Evolutionary conservation across 192 early-diverging fungal species (phyloP).

Genomic region (Cladochytrium replicatum): DNA sequence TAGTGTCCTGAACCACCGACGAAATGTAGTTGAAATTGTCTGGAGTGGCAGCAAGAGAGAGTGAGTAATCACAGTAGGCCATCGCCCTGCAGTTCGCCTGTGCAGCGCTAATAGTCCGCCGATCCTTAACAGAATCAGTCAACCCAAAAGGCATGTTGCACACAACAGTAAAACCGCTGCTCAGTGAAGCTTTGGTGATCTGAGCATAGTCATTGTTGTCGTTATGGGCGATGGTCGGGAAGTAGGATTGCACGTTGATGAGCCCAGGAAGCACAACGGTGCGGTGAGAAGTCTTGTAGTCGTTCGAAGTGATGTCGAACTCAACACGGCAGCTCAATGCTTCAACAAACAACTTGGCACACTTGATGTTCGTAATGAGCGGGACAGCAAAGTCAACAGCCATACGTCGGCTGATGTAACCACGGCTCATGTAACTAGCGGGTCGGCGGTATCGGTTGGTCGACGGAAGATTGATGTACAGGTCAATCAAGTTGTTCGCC

Average conservation of each 20-base stretch:
- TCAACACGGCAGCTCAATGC: slow-evolving; percentile 67
- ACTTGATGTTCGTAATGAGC: slow-evolving; percentile 98
- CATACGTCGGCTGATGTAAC: slow-evolving; percentile 92
- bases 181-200: slow-evolving; percentile 63
- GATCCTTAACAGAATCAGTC: slow-evolving; percentile 43
- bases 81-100: slow-evolving; percentile 31
- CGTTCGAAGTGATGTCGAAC: slow-evolving; percentile 72
- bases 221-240: slow-evolving; percentile 39
- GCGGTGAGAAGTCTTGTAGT: slow-evolving; percentile 85
- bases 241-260: slow-evolving; percentile 66
- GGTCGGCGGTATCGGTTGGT: slow-evolving; percentile 94
- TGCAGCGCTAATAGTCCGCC: slow-evolving; percentile 42
- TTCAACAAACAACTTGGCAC: slow-evolving; percentile 96
- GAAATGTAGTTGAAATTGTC: slow-evolving; percentile 47
- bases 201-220: slow-evolving; percentile 45
- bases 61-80: slow-evolving; percentile 60
- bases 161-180: slow-evolving; percentile 79
- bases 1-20: slow-evolving; percentile 25
- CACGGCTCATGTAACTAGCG: slow-evolving; percentile 86
- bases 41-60: slow-evolving; percentile 56
- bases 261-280: slow-evolving; percentile 78
- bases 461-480: slow-evolving; percentile 98
- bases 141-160: slow-evolving; percentile 46
- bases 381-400: slow-evolving; percentile 95
- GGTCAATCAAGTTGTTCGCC: slow-evolving; percentile 91